Conservation (phyloP, 2,329 filamentous ascomycete species). For the Penicillium sp. region DNA sequence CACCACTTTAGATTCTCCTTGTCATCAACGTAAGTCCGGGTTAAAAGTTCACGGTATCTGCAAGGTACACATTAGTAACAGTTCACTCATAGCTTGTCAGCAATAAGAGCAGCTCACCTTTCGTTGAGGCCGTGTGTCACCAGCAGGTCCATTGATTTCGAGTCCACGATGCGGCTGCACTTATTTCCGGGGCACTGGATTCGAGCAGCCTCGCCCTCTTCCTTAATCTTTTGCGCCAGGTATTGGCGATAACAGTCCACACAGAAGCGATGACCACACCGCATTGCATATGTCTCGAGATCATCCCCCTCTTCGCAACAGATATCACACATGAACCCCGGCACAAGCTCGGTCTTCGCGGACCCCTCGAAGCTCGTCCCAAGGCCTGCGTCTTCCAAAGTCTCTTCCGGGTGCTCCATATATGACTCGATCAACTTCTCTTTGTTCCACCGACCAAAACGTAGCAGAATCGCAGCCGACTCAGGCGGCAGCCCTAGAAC, state of each 20-base stretch:
- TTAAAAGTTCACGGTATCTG: slow-evolving; percentile 83
- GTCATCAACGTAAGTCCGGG: slow-evolving; percentile 94
- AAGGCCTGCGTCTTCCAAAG: slow-evolving; percentile 82
- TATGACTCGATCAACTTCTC: slow-evolving; percentile 93
- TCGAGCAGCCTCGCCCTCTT: slow-evolving; percentile 90
- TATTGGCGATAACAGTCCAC: slow-evolving; percentile 92
- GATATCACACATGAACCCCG: slow-evolving; percentile 88
- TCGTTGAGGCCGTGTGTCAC: slow-evolving; percentile 58
- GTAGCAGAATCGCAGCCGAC: slow-evolving; percentile 84
- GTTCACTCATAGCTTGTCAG: background rate
- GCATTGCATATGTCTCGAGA: slow-evolving; percentile 86
- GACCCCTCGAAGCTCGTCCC: slow-evolving; percentile 62
- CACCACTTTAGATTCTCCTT: slow-evolving; percentile 97
- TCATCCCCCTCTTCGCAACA: slow-evolving; percentile 86
- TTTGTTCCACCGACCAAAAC: slow-evolving; percentile 93
- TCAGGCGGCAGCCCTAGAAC: slow-evolving; percentile 88
- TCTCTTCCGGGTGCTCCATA: slow-evolving; percentile 81
- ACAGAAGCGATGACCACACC: slow-evolving; percentile 91
- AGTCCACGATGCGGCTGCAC: slow-evolving; percentile 89
- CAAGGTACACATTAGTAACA: slow-evolving; percentile 15
- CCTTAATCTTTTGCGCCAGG: slow-evolving; percentile 85
- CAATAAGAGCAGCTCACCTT: slow-evolving; percentile 45
- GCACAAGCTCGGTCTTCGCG: slow-evolving; percentile 69
- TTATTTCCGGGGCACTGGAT: slow-evolving; percentile 90
- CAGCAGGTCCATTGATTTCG: slow-evolving; percentile 79